Percentiles rank a stretch among this genome's conserved stretches.
These are phyloP conservation scores for Talaromyces sp. DNA, from an alignment of 2,329 filamentous ascomycete genomes.

Conservation along the genomic window DNA sequence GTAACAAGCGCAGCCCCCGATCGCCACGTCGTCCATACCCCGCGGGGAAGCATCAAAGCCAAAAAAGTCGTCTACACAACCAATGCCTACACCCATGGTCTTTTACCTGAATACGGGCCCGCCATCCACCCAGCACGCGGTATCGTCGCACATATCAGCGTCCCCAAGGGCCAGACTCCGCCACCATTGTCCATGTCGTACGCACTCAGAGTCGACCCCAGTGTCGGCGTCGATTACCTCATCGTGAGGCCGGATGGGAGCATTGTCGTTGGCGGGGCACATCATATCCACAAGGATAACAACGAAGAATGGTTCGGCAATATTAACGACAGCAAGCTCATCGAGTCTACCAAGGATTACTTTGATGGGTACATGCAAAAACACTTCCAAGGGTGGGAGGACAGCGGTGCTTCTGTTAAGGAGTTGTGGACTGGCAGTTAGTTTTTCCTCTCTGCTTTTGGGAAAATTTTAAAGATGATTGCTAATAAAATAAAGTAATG, in stretches of 20 bases:
- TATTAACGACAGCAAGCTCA: constrained; percentile 47
- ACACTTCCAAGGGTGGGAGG: constrained; percentile 32
- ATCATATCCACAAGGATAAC: constrained; percentile 32
- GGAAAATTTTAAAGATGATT: background rate
- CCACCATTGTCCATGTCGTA: constrained; percentile 46
- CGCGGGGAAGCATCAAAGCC: constrained; percentile 60
- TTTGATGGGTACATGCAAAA: constrained; percentile 35
- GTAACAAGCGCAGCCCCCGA: constrained; percentile 38
- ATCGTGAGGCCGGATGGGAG: constrained; percentile 50
- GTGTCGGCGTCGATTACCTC: constrained; percentile 54
- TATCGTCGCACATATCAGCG: constrained; percentile 31
- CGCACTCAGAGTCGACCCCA: constrained; percentile 51
- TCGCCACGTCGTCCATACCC: constrained; percentile 49
- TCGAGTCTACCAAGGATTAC: constrained; percentile 39
- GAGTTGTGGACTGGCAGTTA: constrained; percentile 33
- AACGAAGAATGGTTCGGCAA: constrained; percentile 40
- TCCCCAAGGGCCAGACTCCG: constrained; percentile 18
- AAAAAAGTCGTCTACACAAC: constrained; percentile 69
- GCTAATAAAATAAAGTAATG: constrained; percentile 36
- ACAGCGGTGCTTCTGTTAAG: constrained; percentile 26
- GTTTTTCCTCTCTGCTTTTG: constrained; percentile 5
- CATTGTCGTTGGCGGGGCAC: constrained; percentile 61
- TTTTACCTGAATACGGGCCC: constrained; percentile 64
- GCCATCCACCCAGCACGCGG: constrained; percentile 76
- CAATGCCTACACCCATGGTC: constrained; percentile 75